Evolutionary conservation across 768 basidiomycete species (phyloP).

Genomic region (Mycena crocata): DNA sequence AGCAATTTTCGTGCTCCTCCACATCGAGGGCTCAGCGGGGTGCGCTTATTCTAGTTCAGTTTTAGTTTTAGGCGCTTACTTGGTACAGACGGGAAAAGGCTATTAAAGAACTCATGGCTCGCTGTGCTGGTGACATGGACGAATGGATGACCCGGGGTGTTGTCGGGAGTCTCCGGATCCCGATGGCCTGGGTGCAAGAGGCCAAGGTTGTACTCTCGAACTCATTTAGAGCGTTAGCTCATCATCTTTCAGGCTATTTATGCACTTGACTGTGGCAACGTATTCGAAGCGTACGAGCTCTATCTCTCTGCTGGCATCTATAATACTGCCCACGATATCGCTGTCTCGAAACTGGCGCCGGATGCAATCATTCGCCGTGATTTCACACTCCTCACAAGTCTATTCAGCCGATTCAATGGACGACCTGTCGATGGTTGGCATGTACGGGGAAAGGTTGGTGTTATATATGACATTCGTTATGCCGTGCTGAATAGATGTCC

Average conservation of each 20-base stretch:
- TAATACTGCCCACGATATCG: constrained; percentile 83
- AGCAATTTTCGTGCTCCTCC: constrained; percentile 89
- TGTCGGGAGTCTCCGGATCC: constrained; percentile 83
- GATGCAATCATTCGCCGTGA: constrained; percentile 85
- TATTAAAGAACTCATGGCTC: constrained; percentile 81
- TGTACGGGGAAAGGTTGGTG: constrained; percentile 80
- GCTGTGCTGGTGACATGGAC: constrained; percentile 73
- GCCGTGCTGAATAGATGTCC: not conserved
- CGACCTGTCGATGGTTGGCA: constrained; percentile 81
- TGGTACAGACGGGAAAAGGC: constrained; percentile 79
- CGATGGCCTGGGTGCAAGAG: constrained; percentile 89
- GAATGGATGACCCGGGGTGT: constrained; percentile 81
- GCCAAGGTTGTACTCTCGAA: constrained; percentile 69
- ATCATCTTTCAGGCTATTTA: constrained; percentile 67
- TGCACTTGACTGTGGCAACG: constrained; percentile 68
- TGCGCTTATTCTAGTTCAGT: constrained; percentile 51
- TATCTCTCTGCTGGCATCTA: constrained; percentile 78
- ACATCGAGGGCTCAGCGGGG: constrained; percentile 86
- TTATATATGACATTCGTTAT: constrained; percentile 17
- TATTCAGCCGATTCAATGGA: constrained; percentile 76
- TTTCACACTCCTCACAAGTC: constrained; percentile 67
- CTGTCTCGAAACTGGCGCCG: constrained; percentile 87
- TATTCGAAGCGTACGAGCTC: constrained; percentile 82
- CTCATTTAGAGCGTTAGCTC: constrained; percentile 3
- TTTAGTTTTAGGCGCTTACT: constrained; percentile 10